Percentiles rank a stretch among this genome's conserved stretches.
These are phyloP conservation scores for Pseudopyricularia cyperi DNA, from an alignment of 2,329 filamentous ascomycete species.

Conservation along the genomic window DNA sequence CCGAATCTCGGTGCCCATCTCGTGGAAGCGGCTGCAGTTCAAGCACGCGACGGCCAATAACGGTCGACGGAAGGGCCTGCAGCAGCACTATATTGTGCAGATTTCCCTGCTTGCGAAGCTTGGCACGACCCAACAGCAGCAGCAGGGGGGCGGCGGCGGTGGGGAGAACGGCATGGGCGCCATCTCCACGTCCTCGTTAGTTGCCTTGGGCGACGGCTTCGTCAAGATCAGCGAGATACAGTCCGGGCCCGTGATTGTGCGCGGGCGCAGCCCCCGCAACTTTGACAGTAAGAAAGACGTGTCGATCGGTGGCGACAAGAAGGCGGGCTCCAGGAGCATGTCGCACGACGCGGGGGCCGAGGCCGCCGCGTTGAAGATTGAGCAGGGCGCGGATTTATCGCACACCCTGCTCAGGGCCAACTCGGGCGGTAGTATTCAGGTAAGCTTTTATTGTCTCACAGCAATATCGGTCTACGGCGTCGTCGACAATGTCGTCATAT, in stretches of 20 bases:
- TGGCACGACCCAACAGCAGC: neutral
- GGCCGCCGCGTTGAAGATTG: slow-evolving; percentile 9
- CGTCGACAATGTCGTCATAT: neutral
- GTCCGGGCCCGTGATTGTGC: slow-evolving; percentile 88
- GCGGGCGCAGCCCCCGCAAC: slow-evolving; percentile 82
- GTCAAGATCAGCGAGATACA: slow-evolving; percentile 71
- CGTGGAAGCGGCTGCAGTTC: slow-evolving; percentile 92
- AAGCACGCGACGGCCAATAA: slow-evolving; percentile 96
- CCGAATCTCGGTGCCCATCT: slow-evolving; percentile 67
- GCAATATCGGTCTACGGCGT: neutral
- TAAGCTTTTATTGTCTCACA: slow-evolving; percentile 10
- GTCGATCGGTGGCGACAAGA: slow-evolving; percentile 48
- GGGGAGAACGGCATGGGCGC: neutral
- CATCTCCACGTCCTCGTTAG: neutral
- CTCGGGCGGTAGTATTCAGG: slow-evolving; percentile 20
- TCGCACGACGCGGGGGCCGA: slow-evolving; percentile 17
- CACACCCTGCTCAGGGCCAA: slow-evolving; percentile 18
- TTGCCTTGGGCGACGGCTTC: slow-evolving; percentile 38
- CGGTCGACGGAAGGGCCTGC: slow-evolving; percentile 80
- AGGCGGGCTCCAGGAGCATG: slow-evolving; percentile 30
- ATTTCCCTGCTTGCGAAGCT: slow-evolving; percentile 53
- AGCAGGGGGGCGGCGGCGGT: neutral
- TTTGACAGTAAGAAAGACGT: slow-evolving; percentile 86
- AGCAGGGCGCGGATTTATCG: slow-evolving; percentile 9
- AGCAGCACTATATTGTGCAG: slow-evolving; percentile 87